Evolutionary conservation across 2,329 filamentous ascomycete genomes (phyloP), one percentile per base, ranked within the genome.

Genomic region (Alternaria consortialis): DNA sequence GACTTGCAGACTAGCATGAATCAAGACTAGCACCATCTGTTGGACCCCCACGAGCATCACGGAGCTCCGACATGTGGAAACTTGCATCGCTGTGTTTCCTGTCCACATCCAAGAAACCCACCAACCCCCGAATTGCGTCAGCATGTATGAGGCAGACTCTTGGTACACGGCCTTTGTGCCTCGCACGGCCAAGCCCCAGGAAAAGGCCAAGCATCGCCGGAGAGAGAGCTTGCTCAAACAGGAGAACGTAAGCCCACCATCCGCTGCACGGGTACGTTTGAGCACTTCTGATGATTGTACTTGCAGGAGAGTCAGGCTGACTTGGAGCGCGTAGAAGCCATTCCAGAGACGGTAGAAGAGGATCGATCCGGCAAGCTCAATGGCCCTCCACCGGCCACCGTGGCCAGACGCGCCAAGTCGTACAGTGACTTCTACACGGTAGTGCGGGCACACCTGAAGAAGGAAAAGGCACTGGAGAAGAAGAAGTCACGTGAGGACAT

Each of bases 101-200:
- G 53, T 43, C 53, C 42, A 34, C 57, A 53, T 23, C 20, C 17
- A 34, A 53, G 20, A 55, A 32, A 17, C 32, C 29, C 42, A 47
- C 32, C 50, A 37, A 25, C 20, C 5, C n/a, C 31, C 39, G 7
- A 43, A 48, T 32, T 37, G 58, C 42, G 43, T 36, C 36, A 43
- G 48, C 68, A 93, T 93, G 90, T 92, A 92, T 78, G 91, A 94
- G 79, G 70, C 66, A 60, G 91, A 94, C 79, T 88, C 90, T 31
- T 94, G 91, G 91, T 93, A 94, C 81, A 92, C 79, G 71, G 79
- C 86, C 76, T 90, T 92, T 74, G 87, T 91, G 66, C 86, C 90
- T 27, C 87, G 90, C 56, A 80, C 86, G 55, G 81, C 85, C 59
- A 80, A 84, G 65, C 59, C 65, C 43, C 62, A 57, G 29, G 63